Evolutionary conservation across 1,284 basidiomycete genomes (phyloP), one percentile per base, ranked within the genome.

Genomic region (Thecaphora frezii): DNA sequence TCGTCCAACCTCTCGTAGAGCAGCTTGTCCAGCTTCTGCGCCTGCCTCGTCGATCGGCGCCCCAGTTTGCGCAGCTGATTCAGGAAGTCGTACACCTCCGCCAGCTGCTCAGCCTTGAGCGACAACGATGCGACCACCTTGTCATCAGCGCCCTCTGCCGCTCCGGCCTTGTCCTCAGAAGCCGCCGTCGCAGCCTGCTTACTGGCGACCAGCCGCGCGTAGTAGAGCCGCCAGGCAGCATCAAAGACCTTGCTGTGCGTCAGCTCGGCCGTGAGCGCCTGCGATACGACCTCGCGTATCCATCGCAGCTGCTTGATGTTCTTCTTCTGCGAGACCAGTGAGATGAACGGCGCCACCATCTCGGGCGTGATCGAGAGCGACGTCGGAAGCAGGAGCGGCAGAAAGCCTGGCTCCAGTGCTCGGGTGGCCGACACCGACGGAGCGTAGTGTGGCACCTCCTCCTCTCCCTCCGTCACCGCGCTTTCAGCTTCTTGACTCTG

Each of bases 331-430:
- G 59, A 61, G 0, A 64, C 63, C 7, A 57, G 40, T 18, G 60
- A 55, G 25, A 69, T 50, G 14, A 73, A 44, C 2, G 73, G 67
- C 40, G 60, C 56, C 8, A 76, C n/a, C 48, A 62, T 64, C 13
- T 40, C 37, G 5, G 45, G 51, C 8, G 63, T 66, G 21, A 69
- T 43, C 2, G 62, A 54, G 43, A 76, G 61, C 8, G 54, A 42
- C 13, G 68, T 66, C 14, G 70, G 70, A 14, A 65, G 46, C n/a
- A 70, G 58, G 28, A 64, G 53, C 12, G 62, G 69, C 22, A 65
- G 30, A 41, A 67, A 69, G 41, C 55, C 56, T n/a, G 50, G 42
- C 23, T 62, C 58, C 48, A 55, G 44, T 37, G 61, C 66, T 16
- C 53, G 46, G 23, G 46, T 54, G 3, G 51, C 48, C 14, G 39